Percentiles rank a stretch among this genome's conserved stretches.
Conservation (phyloP, 1,139 yeast genomes). For the Diutina neorugosa region DNA sequence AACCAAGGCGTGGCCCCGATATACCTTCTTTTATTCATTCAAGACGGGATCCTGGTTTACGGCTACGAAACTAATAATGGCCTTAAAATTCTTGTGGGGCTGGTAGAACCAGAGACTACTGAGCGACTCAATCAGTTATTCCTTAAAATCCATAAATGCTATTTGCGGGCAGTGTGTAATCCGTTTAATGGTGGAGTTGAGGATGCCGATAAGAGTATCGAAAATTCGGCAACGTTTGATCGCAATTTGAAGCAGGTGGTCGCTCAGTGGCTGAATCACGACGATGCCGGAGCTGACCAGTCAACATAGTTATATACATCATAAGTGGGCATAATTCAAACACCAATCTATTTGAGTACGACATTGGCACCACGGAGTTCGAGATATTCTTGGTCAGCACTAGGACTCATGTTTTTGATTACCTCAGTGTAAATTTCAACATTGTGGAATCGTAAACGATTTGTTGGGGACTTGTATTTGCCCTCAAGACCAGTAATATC, state of each 20-base stretch:
- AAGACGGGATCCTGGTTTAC: conserved; percentile 49
- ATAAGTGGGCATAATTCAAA: background rate
- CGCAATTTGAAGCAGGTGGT: background rate
- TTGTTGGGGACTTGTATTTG: conserved; percentile 62
- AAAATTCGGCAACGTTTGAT: background rate
- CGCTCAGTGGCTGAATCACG: background rate
- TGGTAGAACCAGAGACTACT: conserved; percentile 9
- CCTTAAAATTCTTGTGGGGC: conserved; percentile 45
- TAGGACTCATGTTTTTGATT: conserved; percentile 70
- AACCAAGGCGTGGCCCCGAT: conserved; percentile 14
- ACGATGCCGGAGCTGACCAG: background rate
- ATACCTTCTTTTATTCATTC: conserved; percentile 35
- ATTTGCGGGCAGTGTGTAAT: conserved; percentile 40
- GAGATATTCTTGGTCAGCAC: conserved; percentile 87
- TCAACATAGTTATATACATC: background rate
- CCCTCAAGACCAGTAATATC: conserved; percentile 89
- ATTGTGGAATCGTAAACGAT: conserved; percentile 69
- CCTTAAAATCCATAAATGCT: conserved; percentile 32
- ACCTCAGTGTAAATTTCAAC: conserved; percentile 75
- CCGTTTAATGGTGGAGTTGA: conserved; percentile 33
- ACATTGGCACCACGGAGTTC: conserved; percentile 84
- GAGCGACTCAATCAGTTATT: conserved; percentile 19
- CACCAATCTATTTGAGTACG: conserved; percentile 40
- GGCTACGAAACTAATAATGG: conserved; percentile 55
- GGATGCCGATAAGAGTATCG: conserved; percentile 12